These are phyloP conservation scores for Dictyostelium firmibasis DNA, from an alignment of 78 protist genomes.

Conservation along the genomic window DNA sequence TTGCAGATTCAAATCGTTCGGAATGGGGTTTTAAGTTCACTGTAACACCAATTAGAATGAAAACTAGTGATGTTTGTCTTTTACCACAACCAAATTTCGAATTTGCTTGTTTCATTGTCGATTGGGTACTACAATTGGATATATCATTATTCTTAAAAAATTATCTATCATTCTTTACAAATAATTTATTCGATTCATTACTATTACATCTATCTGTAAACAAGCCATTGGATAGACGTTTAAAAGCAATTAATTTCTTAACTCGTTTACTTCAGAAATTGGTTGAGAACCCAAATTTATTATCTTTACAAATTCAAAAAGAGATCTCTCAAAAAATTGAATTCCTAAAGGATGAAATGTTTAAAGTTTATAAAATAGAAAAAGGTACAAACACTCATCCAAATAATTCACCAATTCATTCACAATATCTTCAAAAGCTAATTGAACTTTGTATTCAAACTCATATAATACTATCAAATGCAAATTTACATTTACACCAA, in stretches of 20 bases:
- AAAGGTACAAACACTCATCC: background rate
- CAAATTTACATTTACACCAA: background rate
- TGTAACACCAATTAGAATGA: constrained; percentile 43
- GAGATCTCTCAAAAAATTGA: constrained; percentile 13
- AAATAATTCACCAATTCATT: background rate
- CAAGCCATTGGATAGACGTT: constrained; percentile 50
- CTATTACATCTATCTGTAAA: background rate
- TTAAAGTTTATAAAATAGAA: constrained; percentile 20
- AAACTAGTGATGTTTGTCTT: constrained; percentile 26
- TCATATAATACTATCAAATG: background rate
- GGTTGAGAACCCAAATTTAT: background rate
- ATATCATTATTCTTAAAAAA: background rate
- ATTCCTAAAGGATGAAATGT: constrained; percentile 39
- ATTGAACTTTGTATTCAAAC: constrained; percentile 56
- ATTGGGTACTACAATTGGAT: constrained; percentile 63
- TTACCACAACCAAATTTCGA: constrained; percentile 58
- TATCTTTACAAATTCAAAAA: background rate
- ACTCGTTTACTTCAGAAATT: constrained; percentile 27
- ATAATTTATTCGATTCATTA: constrained; percentile 4
- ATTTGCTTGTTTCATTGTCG: constrained; percentile 49
- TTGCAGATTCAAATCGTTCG: constrained; percentile 19
- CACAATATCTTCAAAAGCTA: constrained; percentile 52
- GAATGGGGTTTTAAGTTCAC: constrained; percentile 73
- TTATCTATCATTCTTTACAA: constrained; percentile 20
- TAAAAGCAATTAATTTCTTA: constrained; percentile 42